Evolutionary conservation across 2,329 filamentous ascomycete genomes (phyloP).

Genomic region (Cercospora janseana): DNA sequence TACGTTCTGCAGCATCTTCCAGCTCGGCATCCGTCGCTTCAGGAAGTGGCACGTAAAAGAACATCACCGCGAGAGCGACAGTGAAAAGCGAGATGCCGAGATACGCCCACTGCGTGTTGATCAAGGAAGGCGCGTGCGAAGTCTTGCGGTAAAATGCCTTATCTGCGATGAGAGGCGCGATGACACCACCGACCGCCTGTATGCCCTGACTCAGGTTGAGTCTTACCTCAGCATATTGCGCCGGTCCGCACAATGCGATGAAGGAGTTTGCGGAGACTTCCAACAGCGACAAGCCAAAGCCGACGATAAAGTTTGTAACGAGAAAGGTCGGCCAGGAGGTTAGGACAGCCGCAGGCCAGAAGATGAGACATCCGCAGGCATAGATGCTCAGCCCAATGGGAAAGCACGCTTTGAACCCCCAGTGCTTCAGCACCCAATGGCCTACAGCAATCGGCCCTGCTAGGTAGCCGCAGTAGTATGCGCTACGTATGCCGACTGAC

Average conservation of each 20-base stretch:
- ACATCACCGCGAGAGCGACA: slow-evolving; percentile 56
- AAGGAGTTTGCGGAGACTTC: slow-evolving; percentile 63
- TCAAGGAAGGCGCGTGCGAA: slow-evolving; percentile 51
- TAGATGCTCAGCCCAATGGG: slow-evolving; percentile 62
- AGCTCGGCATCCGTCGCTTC: slow-evolving; percentile 62
- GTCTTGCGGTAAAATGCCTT: slow-evolving; percentile 56
- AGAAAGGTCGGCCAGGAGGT: slow-evolving; percentile 61
- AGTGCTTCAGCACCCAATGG: slow-evolving; percentile 54
- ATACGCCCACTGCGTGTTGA: slow-evolving; percentile 65
- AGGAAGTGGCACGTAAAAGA: slow-evolving; percentile 61
- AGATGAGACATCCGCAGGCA: slow-evolving; percentile 59
- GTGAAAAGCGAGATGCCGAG: slow-evolving; percentile 62
- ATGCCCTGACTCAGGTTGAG: slow-evolving; percentile 61
- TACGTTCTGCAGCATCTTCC: slow-evolving; percentile 53
- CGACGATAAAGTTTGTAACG: slow-evolving; percentile 63
- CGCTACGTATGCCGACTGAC: slow-evolving; percentile 65
- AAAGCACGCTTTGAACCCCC: slow-evolving; percentile 63
- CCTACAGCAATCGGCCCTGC: slow-evolving; percentile 68
- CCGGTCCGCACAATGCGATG: slow-evolving; percentile 60
- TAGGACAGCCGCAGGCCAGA: slow-evolving; percentile 64
- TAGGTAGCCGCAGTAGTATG: slow-evolving; percentile 71
- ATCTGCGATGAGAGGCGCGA: slow-evolving; percentile 59
- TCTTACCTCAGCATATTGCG: slow-evolving; percentile 59
- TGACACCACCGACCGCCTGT: slow-evolving; percentile 59
- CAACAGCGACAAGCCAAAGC: slow-evolving; percentile 58